These are phyloP conservation scores for Rhizopogon parksii DNA, from an alignment of 1,284 basidiomycete genomes.

Conservation along the genomic window DNA sequence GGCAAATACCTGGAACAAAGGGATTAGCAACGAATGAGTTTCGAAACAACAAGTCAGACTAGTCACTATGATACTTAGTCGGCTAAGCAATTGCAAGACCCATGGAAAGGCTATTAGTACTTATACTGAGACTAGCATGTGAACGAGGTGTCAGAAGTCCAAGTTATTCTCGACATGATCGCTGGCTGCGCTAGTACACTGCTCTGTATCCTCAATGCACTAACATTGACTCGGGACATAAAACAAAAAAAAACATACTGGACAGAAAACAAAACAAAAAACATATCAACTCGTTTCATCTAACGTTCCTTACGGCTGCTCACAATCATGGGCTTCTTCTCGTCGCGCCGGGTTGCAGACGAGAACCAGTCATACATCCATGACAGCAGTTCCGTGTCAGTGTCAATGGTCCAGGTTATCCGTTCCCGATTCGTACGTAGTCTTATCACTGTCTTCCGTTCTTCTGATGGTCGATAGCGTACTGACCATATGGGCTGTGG, in stretches of 20 bases:
- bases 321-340: constrained; percentile 48
- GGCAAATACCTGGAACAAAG: not conserved
- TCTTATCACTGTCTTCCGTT: constrained; percentile 15
- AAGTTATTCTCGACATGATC: constrained; percentile 1
- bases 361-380: constrained; percentile 28
- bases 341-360: constrained; percentile 38
- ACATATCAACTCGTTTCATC: constrained; percentile 1
- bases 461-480: constrained; percentile 5
- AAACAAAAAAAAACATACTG: constrained; percentile 1
- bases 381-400: constrained; percentile 37
- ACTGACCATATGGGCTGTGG: constrained; percentile 8
- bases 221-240: constrained; percentile 6
- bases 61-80: too few relatives aligned
- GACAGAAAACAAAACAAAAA: not conserved
- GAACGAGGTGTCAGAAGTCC: constrained; percentile 25
- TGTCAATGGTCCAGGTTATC: constrained; percentile 45
- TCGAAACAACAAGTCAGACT: not conserved
- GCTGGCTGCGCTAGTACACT: constrained; percentile 19
- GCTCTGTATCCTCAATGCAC: constrained; percentile 13
- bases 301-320: constrained; percentile 3
- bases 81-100: not conserved
- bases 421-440: constrained; percentile 67
- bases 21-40: not conserved
- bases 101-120: too few relatives aligned
- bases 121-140: constrained; percentile 10